These are phyloP conservation scores for Hypoxylon fragiforme DNA, from an alignment of 495 filamentous ascomycete genomes.

Conservation along the genomic window DNA sequence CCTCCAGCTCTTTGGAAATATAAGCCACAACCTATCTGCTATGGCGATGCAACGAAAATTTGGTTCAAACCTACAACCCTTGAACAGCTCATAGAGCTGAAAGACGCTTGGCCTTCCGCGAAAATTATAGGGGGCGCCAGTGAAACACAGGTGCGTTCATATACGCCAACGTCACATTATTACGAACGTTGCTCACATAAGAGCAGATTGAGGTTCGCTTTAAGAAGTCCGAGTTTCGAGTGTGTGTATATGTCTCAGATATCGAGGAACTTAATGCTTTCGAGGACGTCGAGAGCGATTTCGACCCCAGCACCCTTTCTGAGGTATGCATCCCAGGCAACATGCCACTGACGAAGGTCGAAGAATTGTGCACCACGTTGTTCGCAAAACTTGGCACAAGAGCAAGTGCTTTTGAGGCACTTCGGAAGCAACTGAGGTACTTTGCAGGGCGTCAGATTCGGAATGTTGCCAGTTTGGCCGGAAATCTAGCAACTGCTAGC, in stretches of 20 bases:
- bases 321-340: slow-evolving; percentile 71
- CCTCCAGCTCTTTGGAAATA: slow-evolving; percentile 73
- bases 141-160: slow-evolving; percentile 64
- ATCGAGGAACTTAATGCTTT: slow-evolving; percentile 74
- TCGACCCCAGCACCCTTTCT: slow-evolving; percentile 76
- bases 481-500: slow-evolving; percentile 83
- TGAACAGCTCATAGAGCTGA: slow-evolving; percentile 77
- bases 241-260: slow-evolving; percentile 80
- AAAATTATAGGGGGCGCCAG: slow-evolving; percentile 86
- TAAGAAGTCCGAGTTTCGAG: slow-evolving; percentile 77
- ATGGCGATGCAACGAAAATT: slow-evolving; percentile 80
- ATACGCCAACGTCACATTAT: not conserved
- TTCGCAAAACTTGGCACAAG: slow-evolving; percentile 52
- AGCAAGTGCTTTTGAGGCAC: slow-evolving; percentile 66
- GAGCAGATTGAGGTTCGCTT: slow-evolving; percentile 77
- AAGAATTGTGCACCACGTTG: slow-evolving; percentile 49
- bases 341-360: slow-evolving; percentile 65
- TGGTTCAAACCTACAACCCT: slow-evolving; percentile 81
- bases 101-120: slow-evolving; percentile 72
- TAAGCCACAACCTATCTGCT: slow-evolving; percentile 68
- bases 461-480: slow-evolving; percentile 83
- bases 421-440: slow-evolving; percentile 70
- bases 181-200: slow-evolving; percentile 5
- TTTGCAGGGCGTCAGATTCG: slow-evolving; percentile 87
- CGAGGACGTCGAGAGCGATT: slow-evolving; percentile 64